These are phyloP conservation scores for Hypoxylon crocopeplum DNA, from an alignment of 495 filamentous ascomycete species.

Conservation along the genomic window DNA sequence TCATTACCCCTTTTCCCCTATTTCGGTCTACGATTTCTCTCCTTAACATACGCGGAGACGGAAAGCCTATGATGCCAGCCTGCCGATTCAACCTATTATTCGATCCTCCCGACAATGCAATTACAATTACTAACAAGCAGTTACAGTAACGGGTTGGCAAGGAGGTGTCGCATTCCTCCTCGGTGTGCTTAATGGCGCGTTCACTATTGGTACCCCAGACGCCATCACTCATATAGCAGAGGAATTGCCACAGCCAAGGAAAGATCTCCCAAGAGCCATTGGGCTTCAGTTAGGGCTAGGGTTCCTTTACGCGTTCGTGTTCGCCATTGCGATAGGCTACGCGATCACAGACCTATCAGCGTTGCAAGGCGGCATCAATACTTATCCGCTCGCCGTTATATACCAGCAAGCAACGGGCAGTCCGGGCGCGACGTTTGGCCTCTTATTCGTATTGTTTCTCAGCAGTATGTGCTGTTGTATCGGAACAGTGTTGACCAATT, in stretches of 20 bases:
- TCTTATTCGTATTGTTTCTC: slow-evolving; percentile 73
- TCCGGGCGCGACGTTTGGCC: slow-evolving; percentile 64
- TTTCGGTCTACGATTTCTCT: too few relatives aligned
- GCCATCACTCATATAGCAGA: slow-evolving; percentile 80
- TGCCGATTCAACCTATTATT: not conserved
- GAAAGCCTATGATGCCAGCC: not conserved
- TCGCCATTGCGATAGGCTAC: slow-evolving; percentile 77
- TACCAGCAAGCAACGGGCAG: slow-evolving; percentile 78
- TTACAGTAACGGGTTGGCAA: slow-evolving; percentile 65
- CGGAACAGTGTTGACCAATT: slow-evolving; percentile 75
- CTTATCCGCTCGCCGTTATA: slow-evolving; percentile 78
- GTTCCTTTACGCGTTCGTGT: slow-evolving; percentile 73
- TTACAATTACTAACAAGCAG: not conserved
- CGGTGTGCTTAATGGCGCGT: slow-evolving; percentile 87
- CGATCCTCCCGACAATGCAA: not conserved
- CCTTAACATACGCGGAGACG: too few relatives aligned
- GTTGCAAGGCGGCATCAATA: slow-evolving; percentile 61
- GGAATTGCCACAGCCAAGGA: slow-evolving; percentile 72
- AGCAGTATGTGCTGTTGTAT: slow-evolving; percentile 67
- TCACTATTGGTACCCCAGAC: slow-evolving; percentile 82
- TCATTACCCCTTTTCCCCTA: not conserved
- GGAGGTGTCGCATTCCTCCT: slow-evolving; percentile 79
- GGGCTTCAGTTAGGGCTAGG: slow-evolving; percentile 64
- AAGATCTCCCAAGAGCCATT: slow-evolving; percentile 69
- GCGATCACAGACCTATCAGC: slow-evolving; percentile 68